Base-by-base conservation (phyloP, 768 basidiomycete species). In the Podaxis sp. region DNA sequence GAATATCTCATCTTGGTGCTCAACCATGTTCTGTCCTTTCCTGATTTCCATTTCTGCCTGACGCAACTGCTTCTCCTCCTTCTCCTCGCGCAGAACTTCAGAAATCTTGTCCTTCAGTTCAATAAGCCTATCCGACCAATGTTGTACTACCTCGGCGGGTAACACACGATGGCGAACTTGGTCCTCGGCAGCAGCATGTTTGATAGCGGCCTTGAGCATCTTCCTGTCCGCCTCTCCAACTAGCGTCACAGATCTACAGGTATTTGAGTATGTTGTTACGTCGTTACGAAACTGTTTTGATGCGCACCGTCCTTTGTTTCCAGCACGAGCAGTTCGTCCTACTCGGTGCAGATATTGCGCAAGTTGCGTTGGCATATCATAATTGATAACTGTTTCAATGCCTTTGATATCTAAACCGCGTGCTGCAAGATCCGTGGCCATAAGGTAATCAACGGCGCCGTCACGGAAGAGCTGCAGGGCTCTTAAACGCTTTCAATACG, bases 321-420 rank as follows among this genome's bases (percentile, higher is more conserved):
- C 97, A 3, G 97, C 96, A 71, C 97, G 89, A 29, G 97, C 97
- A 54, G 97, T 99, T 71, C 97, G 85, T 68, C 97, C 97, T 24
- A 98, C 96, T 63, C 97, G 91, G 73, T 99, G 97, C 36, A 98
- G 83, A 75, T 99, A 99, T 69, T 95, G 94, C 7, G 92, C 87
- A 37, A 98, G 78, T 70, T 95, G 91, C 19, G 85, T 83, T 9
- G 97, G 97, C 96, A 98, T 97, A 72, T 99, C 97, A 72, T 96
- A 98, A 75, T 99, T 99, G 73, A 99, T 95, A 65, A 99, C 94
- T 2, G 94, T 95, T 71, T 98, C 93, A 25, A 98, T 89, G 15
- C 96, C 96, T 72, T 96, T 96, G 79, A 99, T 97, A 76, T 98
- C 96, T 29, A 99, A 82, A 74, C 97, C 93, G 64, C 95, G 88